Conservation (phyloP, 164 flowering plant species). For the Macadamia integrifolia region DNA sequence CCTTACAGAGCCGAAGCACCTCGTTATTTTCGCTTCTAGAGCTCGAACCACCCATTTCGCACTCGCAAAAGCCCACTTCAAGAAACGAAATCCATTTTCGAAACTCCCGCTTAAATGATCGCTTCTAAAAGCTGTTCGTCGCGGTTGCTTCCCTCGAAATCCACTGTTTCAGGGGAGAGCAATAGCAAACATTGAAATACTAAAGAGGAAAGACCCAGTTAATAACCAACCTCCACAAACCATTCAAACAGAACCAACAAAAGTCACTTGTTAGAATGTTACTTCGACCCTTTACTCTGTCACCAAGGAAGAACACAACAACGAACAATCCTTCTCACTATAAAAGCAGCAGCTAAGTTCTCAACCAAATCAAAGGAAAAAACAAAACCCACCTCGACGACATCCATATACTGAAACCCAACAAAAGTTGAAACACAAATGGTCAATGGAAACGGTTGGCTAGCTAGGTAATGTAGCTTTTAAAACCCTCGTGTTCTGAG, state of each 20-base stretch:
- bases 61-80: slow-evolving; percentile 12
- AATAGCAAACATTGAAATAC: background rate
- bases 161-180: too few species aligned
- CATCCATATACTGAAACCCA: background rate
- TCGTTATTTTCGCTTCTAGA: slow-evolving; percentile 61
- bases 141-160: too few species aligned
- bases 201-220: background rate
- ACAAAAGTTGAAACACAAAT: background rate
- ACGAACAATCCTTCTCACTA: background rate
- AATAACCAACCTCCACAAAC: slow-evolving; percentile 6
- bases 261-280: background rate
- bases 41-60: slow-evolving; percentile 57
- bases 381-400: slow-evolving; percentile 14
- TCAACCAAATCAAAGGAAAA: slow-evolving; percentile 8
- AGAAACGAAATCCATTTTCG: slow-evolving; percentile 8
- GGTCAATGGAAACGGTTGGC: background rate
- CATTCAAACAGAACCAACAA: background rate
- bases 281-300: background rate
- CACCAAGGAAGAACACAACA: background rate
- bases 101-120: background rate
- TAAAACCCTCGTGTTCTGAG: background rate
- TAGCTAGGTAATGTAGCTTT: background rate
- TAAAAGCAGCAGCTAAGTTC: background rate
- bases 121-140: too few species aligned
- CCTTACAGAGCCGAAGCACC: slow-evolving; percentile 69